Evolutionary conservation across 352 stramenopile genomes (phyloP).

Genomic region (Saprolegnia diclina): DNA sequence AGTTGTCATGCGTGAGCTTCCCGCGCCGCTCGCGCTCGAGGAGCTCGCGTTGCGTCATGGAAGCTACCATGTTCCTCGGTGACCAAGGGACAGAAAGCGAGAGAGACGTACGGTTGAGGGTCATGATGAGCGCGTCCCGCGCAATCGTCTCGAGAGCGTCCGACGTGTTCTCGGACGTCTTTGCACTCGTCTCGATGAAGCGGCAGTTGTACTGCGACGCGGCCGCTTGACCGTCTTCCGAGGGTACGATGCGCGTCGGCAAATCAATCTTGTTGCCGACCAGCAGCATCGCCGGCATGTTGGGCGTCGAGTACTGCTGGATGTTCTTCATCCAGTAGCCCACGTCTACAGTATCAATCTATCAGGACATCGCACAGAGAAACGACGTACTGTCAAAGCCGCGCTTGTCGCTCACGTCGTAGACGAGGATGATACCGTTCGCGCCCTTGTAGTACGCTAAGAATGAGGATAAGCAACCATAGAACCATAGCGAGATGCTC

Average conservation of each 20-base stretch:
- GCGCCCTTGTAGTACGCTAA: slow-evolving; percentile 91
- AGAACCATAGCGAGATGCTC: slow-evolving; percentile 12
- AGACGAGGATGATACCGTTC: slow-evolving; percentile 91
- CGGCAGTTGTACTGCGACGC: slow-evolving; percentile 80
- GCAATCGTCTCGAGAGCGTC: slow-evolving; percentile 81
- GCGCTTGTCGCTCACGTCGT: slow-evolving; percentile 88
- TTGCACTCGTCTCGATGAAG: slow-evolving; percentile 88
- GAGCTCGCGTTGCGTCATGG: slow-evolving; percentile 22
- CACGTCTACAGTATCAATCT: slow-evolving; percentile 51
- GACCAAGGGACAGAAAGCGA: background rate
- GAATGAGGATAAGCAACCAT: slow-evolving; percentile 9
- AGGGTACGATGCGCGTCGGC: slow-evolving; percentile 67
- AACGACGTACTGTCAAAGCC: slow-evolving; percentile 87
- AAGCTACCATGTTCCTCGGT: background rate
- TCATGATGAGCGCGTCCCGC: slow-evolving; percentile 79
- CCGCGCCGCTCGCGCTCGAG: slow-evolving; percentile 25
- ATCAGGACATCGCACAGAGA: background rate
- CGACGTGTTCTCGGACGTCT: slow-evolving; percentile 84
- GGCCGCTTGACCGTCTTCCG: slow-evolving; percentile 69
- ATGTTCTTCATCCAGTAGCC: slow-evolving; percentile 97
- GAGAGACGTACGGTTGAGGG: slow-evolving; percentile 59
- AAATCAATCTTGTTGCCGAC: slow-evolving; percentile 93
- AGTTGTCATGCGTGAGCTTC: slow-evolving; percentile 25
- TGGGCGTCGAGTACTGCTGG: slow-evolving; percentile 70
- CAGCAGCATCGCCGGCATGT: slow-evolving; percentile 71